Percentiles rank a stretch among this genome's conserved stretches.
phyloP scores from a whole-genome alignment of 164 flowering plant species.

The Kingdonia uniflora region DNA sequence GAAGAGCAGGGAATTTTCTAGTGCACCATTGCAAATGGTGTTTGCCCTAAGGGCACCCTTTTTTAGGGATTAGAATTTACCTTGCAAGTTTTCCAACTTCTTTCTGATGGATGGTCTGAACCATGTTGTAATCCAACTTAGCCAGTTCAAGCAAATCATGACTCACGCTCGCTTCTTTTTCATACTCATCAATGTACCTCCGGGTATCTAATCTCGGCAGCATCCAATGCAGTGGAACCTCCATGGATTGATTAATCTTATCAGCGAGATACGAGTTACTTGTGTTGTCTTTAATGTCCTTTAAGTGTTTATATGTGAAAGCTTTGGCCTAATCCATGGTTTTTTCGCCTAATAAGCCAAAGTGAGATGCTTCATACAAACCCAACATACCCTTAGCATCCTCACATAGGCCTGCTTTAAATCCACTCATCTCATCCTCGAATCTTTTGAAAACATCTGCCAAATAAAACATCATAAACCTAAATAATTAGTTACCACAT shows the following conservation, averaged over 20 bases:
- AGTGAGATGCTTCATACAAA: conserved; percentile 16
- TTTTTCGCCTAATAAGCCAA: conserved; percentile 11
- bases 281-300: not conserved
- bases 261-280: not conserved
- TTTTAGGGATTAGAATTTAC: too few relatives aligned
- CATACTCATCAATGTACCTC: conserved; percentile 5
- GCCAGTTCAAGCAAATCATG: conserved; percentile 9
- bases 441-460: conserved; percentile 3
- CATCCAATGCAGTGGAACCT: conserved; percentile 12
- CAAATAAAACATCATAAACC: not conserved
- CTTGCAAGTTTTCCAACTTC: conserved; percentile 14
- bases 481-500: not conserved
- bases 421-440: not conserved
- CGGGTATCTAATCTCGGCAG: conserved; percentile 11
- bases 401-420: not conserved
- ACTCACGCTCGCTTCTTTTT: not conserved
- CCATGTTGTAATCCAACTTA: conserved; percentile 17
- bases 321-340: conserved; percentile 10
- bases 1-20: too few relatives aligned
- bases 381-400: conserved; percentile 7
- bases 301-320: not conserved
- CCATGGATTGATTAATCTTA: not conserved
- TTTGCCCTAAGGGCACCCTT: too few relatives aligned
- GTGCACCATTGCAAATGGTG: too few relatives aligned
- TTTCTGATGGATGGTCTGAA: conserved; percentile 16